A percentile compares a stretch with the other conserved stretches of the same genome.
Conservation (phyloP, 1,139 yeast species). For the Trichomonascaceae sp. region DNA sequence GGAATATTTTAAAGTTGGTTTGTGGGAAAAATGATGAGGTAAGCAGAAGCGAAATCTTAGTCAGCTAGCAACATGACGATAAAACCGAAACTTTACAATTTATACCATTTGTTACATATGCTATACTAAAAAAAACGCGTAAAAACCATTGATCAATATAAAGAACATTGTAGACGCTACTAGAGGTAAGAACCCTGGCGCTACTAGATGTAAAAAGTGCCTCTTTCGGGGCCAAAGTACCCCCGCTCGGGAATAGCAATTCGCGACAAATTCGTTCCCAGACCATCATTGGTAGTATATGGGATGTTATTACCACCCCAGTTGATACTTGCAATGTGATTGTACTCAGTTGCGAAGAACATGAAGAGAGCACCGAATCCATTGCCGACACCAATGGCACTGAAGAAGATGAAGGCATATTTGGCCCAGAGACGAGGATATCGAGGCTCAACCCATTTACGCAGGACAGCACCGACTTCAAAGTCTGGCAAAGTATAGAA, state of each 20-base stretch:
- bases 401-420: conserved; percentile 46
- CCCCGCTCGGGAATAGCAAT: conserved; percentile 40
- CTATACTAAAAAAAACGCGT: not conserved
- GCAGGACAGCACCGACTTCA: conserved; percentile 34
- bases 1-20: not conserved
- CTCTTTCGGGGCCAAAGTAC: conserved; percentile 40
- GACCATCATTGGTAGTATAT: conserved; percentile 39
- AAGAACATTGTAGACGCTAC: no score
- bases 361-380: conserved; percentile 36
- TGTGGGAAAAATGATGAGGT: not conserved
- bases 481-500: conserved; percentile 46
- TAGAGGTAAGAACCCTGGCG: conserved; percentile 13
- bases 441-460: conserved; percentile 42
- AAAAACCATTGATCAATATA: not conserved
- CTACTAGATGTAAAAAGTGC: conserved; percentile 12
- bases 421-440: conserved; percentile 43
- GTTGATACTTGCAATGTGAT: conserved; percentile 31
- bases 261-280: conserved; percentile 31
- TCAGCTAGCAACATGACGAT: not conserved
- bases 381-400: conserved; percentile 51
- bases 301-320: conserved; percentile 59
- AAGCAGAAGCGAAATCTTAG: not conserved
- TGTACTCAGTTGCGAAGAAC: conserved; percentile 49
- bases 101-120: not conserved
- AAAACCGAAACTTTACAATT: no score